Base-by-base conservation (phyloP, 192 early-diverging fungal species). In the Umbelopsis sp. region DNA sequence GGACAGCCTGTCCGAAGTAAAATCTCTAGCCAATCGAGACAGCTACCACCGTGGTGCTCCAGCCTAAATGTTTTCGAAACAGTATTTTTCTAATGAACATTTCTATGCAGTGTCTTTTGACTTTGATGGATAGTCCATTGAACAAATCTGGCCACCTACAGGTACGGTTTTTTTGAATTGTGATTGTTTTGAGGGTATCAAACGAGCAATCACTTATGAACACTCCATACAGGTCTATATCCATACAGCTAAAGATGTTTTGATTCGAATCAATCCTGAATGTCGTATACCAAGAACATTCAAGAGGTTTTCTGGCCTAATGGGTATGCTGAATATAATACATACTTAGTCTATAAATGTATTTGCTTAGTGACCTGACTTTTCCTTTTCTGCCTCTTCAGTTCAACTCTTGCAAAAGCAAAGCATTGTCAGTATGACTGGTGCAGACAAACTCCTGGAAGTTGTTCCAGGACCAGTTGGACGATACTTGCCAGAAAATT, bases 271-370 rank as follows among this genome's bases (percentile, higher is more conserved):
- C 22, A 95, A 94, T 79, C 97, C 97, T 51, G 91, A 94, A 66
- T 92, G 96, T 66, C 93, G 97, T 73, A 99, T 99, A 73, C 97
- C 97, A 25, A 87, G 97, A 78, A 99, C 97, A 10, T 98, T 96
- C 74, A 99, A 98, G 86, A 89, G 97, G 64, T 99, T 99, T 78
- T 92, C 93, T 67, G 97, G 97, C 12, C 81, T 98, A 67, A 97
- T 98, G 97, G 89, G 92, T 92, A 83, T 67, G 81, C 69, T 33
- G 1, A 21, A 30, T 13, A 12, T 1, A 1, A 61, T 27, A 7
- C 30, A 27, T 61, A 27, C 25, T 41, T 41, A 4, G 30, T 12
- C 21, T 69, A 0, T 46, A 45, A 49, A 37, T 72, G 20, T 49
- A 35, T 64, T 58, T 9, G 22, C 16, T 52, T 12, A 65, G 7